A percentile compares a stretch with the other conserved stretches of the same genome.
Evolutionary conservation across 345 rosid genomes (phyloP).

Genomic region (Salix purpurea): DNA sequence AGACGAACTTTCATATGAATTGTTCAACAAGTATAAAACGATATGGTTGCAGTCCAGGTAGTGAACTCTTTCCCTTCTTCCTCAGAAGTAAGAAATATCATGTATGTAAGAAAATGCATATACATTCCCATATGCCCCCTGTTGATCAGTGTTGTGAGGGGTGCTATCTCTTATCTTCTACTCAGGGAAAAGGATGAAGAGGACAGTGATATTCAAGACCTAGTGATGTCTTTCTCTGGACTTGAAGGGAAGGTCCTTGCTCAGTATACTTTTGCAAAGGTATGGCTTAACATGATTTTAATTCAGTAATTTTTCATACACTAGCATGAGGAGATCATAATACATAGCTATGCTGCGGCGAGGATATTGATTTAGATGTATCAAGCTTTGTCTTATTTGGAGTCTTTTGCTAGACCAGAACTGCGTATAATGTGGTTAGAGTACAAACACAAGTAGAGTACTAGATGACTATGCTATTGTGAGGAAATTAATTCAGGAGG

Average conservation of each 20-base stretch:
- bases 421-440: background rate
- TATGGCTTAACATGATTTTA: slow-evolving; percentile 24
- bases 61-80: background rate
- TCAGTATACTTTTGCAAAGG: slow-evolving; percentile 93
- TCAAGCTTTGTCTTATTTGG: background rate
- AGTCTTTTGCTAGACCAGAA: background rate
- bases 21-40: slow-evolving; percentile 72
- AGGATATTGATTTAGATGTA: background rate
- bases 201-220: slow-evolving; percentile 67
- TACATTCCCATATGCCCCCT: slow-evolving; percentile 5
- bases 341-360: background rate
- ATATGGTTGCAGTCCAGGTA: slow-evolving; percentile 79
- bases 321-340: background rate
- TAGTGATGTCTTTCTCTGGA: slow-evolving; percentile 65
- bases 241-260: slow-evolving; percentile 89
- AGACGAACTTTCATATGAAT: slow-evolving; percentile 76
- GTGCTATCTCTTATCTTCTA: slow-evolving; percentile 10
- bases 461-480: background rate
- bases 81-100: background rate
- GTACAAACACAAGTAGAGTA: background rate
- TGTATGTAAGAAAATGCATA: background rate
- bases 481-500: background rate
- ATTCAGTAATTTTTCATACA: background rate
- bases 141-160: slow-evolving; percentile 10
- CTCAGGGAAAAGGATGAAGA: slow-evolving; percentile 68